Evolutionary conservation across 148 eudicot genomes (phyloP), one percentile per base, ranked within the genome.

Genomic region (Arctostaphylos glauca): DNA sequence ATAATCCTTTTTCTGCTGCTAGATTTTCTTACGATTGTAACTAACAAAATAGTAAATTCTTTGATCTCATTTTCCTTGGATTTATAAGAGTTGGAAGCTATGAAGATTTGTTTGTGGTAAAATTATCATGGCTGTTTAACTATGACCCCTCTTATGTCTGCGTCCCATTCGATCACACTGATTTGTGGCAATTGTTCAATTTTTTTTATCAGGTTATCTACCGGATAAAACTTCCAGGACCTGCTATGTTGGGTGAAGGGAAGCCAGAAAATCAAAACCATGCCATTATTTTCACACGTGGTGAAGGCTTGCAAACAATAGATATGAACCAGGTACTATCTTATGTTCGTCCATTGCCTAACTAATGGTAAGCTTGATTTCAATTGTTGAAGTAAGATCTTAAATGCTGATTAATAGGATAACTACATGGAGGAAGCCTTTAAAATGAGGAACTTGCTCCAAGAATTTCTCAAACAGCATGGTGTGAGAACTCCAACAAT

Each of bases 381-480:
- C 25, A 48, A 60, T 49, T 6, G 31, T 38, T 75, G 18, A 71
- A 55, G 14, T 74, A 64, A 87, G 70, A 48, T 48, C 9, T 25
- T 46, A 18, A 83, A 48, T 52, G 15, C 46, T 41, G 44, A 81
- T 62, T 52, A 47, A 73, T 76, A 92, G 94, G 95, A 92, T 78
- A 92, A 92, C 82, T 92, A 92, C 88, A 90, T 92, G 93, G 95
- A 92, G 84, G 95, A 92, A 83, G 95, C 95, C 83, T 87, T 92
- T 52, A 92, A 92, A 84, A 90, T 92, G 93, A 90, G 95, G 81
- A 92, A 92, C 84, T 75, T 92, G 80, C 87, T 92, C 73, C 86
- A 92, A 92, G 95, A 92, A 77, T 92, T 92, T 81, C 89, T 86
- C 15, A 84, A 46, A 72, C 82, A 81, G 81, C 90, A 89, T 85